These are phyloP conservation scores for Vickermania ingenoplastis DNA, from an alignment of 208 protist genomes.

Conservation along the genomic window DNA sequence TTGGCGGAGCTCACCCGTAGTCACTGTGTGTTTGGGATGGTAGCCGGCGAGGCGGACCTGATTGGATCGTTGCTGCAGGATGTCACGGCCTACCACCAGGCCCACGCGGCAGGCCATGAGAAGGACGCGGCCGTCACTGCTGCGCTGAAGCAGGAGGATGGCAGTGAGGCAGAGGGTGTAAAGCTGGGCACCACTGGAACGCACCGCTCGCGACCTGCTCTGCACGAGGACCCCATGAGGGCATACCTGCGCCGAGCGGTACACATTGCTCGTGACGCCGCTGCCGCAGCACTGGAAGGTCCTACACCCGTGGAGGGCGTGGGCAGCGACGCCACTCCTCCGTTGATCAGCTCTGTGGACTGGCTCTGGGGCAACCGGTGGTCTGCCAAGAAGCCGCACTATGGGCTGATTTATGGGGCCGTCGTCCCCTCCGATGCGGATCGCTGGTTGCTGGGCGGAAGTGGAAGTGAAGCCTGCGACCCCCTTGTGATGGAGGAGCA, in stretches of 20 bases:
- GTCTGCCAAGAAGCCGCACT: conserved; percentile 34
- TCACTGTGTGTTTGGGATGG: conserved; percentile 44
- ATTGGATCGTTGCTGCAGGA: conserved; percentile 31
- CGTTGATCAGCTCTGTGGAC: conserved; percentile 8
- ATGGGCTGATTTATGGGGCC: conserved; percentile 55
- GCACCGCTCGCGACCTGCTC: not conserved
- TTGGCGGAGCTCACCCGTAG: conserved; percentile 37
- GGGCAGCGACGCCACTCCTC: not conserved
- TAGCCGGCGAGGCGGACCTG: conserved; percentile 75
- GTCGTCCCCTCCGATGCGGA: conserved; percentile 22
- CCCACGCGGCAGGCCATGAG: not conserved
- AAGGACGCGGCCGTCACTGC: not conserved
- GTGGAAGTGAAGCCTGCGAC: too few relatives aligned
- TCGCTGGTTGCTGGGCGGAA: not conserved
- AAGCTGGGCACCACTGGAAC: not conserved
- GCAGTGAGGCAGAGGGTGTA: conserved; percentile 5
- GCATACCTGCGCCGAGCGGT: not conserved
- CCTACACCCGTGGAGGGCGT: not conserved
- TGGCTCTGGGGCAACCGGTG: conserved; percentile 61
- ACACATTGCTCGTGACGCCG: not conserved
- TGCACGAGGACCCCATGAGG: not conserved
- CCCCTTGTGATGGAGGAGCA: conserved; percentile 2
- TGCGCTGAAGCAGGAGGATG: conserved; percentile 3
- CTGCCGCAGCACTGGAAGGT: too few relatives aligned
- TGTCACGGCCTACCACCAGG: conserved; percentile 8